These are phyloP conservation scores for Diaporthe citrichinensis DNA, from an alignment of 2,329 filamentous ascomycete species.

Conservation along the genomic window DNA sequence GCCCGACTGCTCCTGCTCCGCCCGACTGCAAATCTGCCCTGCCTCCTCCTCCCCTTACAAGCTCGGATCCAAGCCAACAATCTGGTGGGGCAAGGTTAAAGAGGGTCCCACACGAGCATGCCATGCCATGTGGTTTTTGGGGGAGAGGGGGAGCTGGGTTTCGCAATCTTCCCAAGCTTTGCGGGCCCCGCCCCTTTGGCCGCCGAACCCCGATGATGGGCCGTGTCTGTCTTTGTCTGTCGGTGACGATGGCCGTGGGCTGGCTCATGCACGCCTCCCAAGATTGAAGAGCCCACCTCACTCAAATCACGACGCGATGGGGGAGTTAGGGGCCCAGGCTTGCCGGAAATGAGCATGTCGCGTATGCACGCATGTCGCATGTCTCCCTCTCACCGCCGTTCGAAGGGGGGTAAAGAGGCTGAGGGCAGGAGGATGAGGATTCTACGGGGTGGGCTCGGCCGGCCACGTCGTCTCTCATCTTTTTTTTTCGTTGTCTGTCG, in stretches of 20 bases:
- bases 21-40: neutral
- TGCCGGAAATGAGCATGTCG: constrained; percentile 12
- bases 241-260: constrained; percentile 17
- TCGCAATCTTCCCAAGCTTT: constrained; percentile 14
- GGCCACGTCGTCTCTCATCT: neutral
- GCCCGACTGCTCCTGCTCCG: neutral
- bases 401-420: neutral
- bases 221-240: neutral
- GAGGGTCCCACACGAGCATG: constrained; percentile 25
- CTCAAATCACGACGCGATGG: constrained; percentile 15
- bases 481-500: neutral
- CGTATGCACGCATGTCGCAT: constrained; percentile 4
- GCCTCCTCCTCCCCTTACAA: neutral
- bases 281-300: neutral
- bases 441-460: constrained; percentile 22
- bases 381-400: neutral
- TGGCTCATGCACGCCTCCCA: constrained; percentile 21
- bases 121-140: constrained; percentile 30
- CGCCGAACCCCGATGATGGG: constrained; percentile 31
- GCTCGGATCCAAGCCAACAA: constrained; percentile 23
- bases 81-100: constrained; percentile 13
- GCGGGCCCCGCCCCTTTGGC: neutral
- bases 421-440: constrained; percentile 2
- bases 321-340: neutral
- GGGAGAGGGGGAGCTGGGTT: neutral